Evolutionary conservation across 257 asterid species (phyloP).

Genomic region (Ophiorrhiza pumila): DNA sequence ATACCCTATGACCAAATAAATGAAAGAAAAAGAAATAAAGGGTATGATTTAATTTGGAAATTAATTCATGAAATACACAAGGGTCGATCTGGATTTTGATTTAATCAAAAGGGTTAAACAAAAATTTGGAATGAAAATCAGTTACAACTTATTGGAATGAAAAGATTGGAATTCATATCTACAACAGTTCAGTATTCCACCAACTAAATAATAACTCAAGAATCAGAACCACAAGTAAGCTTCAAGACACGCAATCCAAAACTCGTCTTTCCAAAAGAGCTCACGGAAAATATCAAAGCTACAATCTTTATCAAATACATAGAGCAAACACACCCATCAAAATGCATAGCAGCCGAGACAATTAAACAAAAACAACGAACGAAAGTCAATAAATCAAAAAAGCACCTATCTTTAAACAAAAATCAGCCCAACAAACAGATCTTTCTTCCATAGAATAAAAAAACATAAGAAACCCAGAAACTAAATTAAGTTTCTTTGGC

Average conservation of each 20-base stretch:
- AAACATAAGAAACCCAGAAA: neutral
- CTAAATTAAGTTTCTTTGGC: neutral
- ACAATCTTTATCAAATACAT: neutral
- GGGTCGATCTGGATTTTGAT: no score
- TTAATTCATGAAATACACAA: no score
- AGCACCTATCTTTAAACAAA: neutral
- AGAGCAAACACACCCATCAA: neutral
- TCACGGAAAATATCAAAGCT: neutral
- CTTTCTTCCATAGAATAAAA: neutral
- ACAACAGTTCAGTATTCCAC: no score
- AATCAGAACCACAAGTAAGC: neutral
- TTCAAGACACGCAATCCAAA: neutral
- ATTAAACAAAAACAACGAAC: neutral
- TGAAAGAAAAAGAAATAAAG: no score
- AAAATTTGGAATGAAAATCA: no score
- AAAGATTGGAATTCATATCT: no score
- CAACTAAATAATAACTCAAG: no score
- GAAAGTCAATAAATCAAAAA: neutral
- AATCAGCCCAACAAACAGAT: conserved; percentile 18
- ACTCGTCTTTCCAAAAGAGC: neutral
- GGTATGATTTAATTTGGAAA: no score
- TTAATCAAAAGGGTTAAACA: no score
- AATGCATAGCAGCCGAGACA: neutral
- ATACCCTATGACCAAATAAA: no score
- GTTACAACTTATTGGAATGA: no score